Percentiles rank a stretch among this genome's conserved stretches.
phyloP scores from a whole-genome alignment of 495 filamentous ascomycete species.

The Tuber brumale region DNA sequence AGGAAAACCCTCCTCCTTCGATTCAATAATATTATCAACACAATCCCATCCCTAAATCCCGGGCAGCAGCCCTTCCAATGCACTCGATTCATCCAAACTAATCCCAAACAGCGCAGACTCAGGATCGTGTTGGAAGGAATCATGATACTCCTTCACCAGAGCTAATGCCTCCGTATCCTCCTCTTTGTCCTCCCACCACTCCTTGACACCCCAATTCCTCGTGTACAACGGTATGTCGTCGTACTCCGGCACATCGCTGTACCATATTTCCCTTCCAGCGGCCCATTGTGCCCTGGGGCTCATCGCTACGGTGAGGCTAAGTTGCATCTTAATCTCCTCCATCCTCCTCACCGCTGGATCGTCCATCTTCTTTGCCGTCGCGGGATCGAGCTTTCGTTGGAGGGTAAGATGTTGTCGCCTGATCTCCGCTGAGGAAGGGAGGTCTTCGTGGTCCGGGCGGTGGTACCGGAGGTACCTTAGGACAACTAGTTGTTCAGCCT shows the following conservation, averaged over 20 bases:
- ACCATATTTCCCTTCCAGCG: neutral
- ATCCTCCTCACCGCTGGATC: neutral
- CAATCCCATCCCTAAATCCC: neutral
- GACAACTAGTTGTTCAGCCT: neutral
- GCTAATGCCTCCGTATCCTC: neutral
- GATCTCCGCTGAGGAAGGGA: neutral
- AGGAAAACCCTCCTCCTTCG: neutral
- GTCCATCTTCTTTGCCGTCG: neutral
- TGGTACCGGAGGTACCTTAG: conserved; percentile 2
- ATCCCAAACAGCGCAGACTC: neutral
- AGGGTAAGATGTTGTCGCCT: neutral
- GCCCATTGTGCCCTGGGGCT: neutral
- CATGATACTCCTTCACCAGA: neutral
- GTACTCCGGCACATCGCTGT: neutral
- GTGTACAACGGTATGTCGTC: neutral
- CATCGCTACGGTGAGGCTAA: neutral
- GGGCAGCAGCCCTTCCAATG: neutral
- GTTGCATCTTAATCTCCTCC: neutral
- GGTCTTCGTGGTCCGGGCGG: neutral
- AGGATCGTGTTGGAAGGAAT: neutral
- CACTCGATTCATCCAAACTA: neutral
- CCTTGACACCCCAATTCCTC: neutral
- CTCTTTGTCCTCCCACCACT: neutral
- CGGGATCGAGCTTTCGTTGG: neutral
- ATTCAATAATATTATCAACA: neutral